Evolutionary conservation across 164 flowering plant genomes (phyloP), one percentile per base, ranked within the genome.

Genomic region (Stephania japonica): DNA sequence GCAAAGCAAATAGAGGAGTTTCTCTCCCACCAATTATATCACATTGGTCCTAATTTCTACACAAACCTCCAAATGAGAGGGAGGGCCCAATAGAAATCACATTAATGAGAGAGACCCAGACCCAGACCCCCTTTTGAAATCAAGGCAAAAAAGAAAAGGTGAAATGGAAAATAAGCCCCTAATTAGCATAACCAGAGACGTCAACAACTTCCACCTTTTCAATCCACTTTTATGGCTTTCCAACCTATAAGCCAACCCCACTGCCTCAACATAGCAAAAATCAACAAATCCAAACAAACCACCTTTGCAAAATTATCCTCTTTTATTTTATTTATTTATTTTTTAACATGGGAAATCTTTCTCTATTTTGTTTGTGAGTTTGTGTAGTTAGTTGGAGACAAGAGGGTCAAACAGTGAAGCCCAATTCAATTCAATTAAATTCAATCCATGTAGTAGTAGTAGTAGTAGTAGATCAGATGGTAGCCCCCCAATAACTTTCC

Each of bases 401-500:
- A 47, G 53, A 47, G 53, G 53, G 53, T 47, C 12, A 47, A 47
- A 47, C 53, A 9, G 53, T 47, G 16, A 16, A 44, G 50, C 10
- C 12, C 10, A 44, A 44, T 1, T 8, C 10, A 44, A 44, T 8
- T 32, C 38, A 32, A 32, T 8, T 32, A 2, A 32, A 32, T 32
- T 47, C 53, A 47, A 47, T 47, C 53, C 53, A 47, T 47, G 10
- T 47, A 47, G 38, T 32, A 32, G 38, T 0, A 32, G 38, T 2
- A 32, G 38, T 32, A 32, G 38, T 32, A 32, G 38, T 32, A 32
- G 38, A 32, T 32, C 38, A 32, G 53, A 47, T 47, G 53, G 43
- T 47, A 21, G n/a, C 32, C 64, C 47, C 47, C 70, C 24, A 68
- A 32, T 32, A 32, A 25, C 70, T 43, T 69, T 80, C 50, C 78